A percentile compares a stretch with the other conserved stretches of the same genome.
phyloP scores from a whole-genome alignment of 2,329 filamentous ascomycete species.

The Calonectria pseudoturangicola region DNA sequence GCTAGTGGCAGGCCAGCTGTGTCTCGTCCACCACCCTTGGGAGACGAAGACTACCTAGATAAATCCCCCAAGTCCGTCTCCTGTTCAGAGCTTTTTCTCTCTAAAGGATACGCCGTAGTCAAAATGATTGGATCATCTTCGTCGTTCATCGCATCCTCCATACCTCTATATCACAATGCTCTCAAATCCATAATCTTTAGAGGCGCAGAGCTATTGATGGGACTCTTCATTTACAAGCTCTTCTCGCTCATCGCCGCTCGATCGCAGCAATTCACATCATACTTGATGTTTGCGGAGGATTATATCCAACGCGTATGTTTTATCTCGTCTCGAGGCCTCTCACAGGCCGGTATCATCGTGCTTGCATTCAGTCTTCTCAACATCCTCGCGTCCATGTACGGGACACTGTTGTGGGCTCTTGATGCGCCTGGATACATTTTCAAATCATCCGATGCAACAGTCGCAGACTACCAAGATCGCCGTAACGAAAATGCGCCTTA shows the following conservation, averaged over 20 bases:
- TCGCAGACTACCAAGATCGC: constrained; percentile 3
- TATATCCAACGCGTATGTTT: constrained; percentile 11
- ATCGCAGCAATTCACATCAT: background rate
- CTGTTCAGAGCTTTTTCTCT: background rate
- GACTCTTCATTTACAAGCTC: constrained; percentile 17
- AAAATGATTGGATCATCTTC: constrained; percentile 11
- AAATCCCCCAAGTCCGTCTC: constrained; percentile 4
- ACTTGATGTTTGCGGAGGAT: constrained; percentile 13
- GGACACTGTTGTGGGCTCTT: constrained; percentile 4
- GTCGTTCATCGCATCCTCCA: background rate
- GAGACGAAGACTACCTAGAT: background rate
- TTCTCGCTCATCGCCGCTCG: background rate
- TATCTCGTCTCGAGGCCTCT: background rate
- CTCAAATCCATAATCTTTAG: constrained; percentile 16
- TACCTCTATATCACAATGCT: constrained; percentile 13
- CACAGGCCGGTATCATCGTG: background rate
- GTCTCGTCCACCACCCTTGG: background rate
- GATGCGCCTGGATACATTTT: constrained; percentile 8
- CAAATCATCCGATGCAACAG: background rate
- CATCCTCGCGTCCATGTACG: constrained; percentile 10
- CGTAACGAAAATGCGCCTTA: constrained; percentile 8
- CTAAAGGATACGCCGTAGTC: background rate
- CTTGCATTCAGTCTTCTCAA: constrained; percentile 1
- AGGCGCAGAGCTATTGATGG: constrained; percentile 8
- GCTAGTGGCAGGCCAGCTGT: too few relatives aligned